A percentile compares a stretch with the other conserved stretches of the same genome.
These are phyloP conservation scores for Quercus suber DNA, from an alignment of 306 rosid genomes.

Conservation along the genomic window DNA sequence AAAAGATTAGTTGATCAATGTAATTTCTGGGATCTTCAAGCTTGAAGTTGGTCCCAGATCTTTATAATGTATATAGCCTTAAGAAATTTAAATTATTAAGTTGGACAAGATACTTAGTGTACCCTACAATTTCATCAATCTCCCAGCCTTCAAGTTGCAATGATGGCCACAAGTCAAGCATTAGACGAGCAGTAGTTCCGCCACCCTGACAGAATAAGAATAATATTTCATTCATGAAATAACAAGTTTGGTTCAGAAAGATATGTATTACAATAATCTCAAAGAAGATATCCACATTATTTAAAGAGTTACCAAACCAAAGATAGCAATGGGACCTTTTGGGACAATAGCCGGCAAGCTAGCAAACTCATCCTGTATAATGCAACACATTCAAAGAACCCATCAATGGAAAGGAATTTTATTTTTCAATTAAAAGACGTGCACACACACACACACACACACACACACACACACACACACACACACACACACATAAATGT, in stretches of 20 bases:
- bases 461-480: not conserved
- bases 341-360: slow-evolving; percentile 92
- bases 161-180: slow-evolving; percentile 89
- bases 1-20: not conserved
- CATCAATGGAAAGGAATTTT: slow-evolving; percentile 9
- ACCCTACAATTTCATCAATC: slow-evolving; percentile 75
- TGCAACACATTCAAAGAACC: slow-evolving; percentile 27
- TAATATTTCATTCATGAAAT: slow-evolving; percentile 12
- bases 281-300: slow-evolving; percentile 1
- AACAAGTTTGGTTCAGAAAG: slow-evolving; percentile 11
- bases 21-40: not conserved
- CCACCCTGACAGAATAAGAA: slow-evolving; percentile 66
- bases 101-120: slow-evolving; percentile 8
- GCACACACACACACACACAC: not conserved
- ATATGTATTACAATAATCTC: not conserved
- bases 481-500: not conserved
- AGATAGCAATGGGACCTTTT: slow-evolving; percentile 81
- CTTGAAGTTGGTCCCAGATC: not conserved
- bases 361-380: slow-evolving; percentile 83
- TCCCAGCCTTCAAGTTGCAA: slow-evolving; percentile 98
- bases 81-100: not conserved
- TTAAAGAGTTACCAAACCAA: slow-evolving; percentile 72
- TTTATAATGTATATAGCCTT: not conserved
- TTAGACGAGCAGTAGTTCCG: slow-evolving; percentile 90
- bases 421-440: not conserved